Percentiles rank a stretch among this genome's conserved stretches.
These are phyloP conservation scores for Eimeria acervulina DNA, from an alignment of 169 alveolate genomes.

Conservation along the genomic window DNA sequence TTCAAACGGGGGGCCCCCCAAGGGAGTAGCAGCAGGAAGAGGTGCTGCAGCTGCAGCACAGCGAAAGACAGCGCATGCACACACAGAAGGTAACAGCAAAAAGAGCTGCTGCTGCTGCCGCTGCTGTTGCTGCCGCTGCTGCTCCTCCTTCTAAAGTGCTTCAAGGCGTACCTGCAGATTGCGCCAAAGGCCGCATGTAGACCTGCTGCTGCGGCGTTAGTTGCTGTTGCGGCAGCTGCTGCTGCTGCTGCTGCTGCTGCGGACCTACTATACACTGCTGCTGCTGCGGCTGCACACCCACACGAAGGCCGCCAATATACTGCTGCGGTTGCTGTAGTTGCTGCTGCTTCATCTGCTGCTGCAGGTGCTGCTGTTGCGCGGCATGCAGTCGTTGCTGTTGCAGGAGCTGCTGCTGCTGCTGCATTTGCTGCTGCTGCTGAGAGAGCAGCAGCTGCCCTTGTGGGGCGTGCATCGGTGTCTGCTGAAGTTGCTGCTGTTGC, in stretches of 20 bases:
- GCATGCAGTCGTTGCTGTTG: no score
- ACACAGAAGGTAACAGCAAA: neutral
- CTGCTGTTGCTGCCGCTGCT: slow-evolving; percentile 33
- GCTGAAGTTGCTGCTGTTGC: no score
- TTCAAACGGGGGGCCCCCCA: no score
- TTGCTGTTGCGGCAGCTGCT: slow-evolving; percentile 4
- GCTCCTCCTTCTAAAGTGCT: neutral
- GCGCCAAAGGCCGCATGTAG: neutral
- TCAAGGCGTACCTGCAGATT: neutral
- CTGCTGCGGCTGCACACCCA: slow-evolving; percentile 32
- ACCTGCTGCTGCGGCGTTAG: slow-evolving; percentile 37
- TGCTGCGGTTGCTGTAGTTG: no score
- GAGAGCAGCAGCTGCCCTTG: no score
- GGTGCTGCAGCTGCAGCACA: no score
- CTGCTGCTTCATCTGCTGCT: no score
- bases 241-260: neutral
- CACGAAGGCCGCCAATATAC: no score
- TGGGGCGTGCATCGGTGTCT: no score
- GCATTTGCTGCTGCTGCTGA: no score
- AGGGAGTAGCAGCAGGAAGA: no score
- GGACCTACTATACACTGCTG: neutral
- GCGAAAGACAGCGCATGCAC: neutral
- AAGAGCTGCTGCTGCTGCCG: neutral
- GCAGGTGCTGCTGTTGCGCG: neutral
- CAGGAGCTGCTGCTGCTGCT: no score